Base-by-base conservation (phyloP, 495 filamentous ascomycete genomes). In the Chaetomium cochliodes region DNA sequence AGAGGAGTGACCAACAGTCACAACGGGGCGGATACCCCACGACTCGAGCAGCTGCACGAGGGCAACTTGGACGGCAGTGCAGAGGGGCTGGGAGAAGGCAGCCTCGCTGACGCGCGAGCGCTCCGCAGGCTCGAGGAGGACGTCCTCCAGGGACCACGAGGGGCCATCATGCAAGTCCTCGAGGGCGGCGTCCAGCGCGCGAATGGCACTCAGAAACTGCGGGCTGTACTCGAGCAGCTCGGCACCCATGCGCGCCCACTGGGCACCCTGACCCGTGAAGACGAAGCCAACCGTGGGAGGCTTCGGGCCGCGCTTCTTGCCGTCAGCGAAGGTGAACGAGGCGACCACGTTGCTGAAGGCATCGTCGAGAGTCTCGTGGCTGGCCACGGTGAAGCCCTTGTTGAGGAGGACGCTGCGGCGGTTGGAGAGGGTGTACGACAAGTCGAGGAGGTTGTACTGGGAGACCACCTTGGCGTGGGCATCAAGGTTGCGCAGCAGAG, bases 231-330 rank as follows among this genome's bases (percentile, higher is more conserved):
- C 50, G 1, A 80, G 63, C 1, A 84, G 70, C 20, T 73, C 76
- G 6, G 72, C 65, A 1, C 81, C 82, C 83, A 86, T 86, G 2
- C 68, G 67, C 12, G 69, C 44, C 70, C 80, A 85, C 58, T 84
- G 79, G 18, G 76, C 76, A 8, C 76, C 76, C 51, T 78, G 76
- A 5, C 76, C 76, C 2, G 74, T 77, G 56, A 78, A 78, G n/a
- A 77, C 65, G 56, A 77, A 72, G 23, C 80, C 72, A 77, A 82
- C 33, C 5, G 33, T 37, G 33, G 33, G 33, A 1, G 33, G 42
- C 51, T 54, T 33, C 8, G 9, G 49, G 3, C 20, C 49, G 49
- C 16, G 49, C 23, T 25, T 52, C 22, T 28, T 28, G 22, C 20
- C 25, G 13, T 51, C n/a, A 9, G 49, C 49, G 5, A 51, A 25